Evolutionary conservation across 1,284 basidiomycete species (phyloP), one percentile per base, ranked within the genome.

Genomic region (Wolfiporia cocos): DNA sequence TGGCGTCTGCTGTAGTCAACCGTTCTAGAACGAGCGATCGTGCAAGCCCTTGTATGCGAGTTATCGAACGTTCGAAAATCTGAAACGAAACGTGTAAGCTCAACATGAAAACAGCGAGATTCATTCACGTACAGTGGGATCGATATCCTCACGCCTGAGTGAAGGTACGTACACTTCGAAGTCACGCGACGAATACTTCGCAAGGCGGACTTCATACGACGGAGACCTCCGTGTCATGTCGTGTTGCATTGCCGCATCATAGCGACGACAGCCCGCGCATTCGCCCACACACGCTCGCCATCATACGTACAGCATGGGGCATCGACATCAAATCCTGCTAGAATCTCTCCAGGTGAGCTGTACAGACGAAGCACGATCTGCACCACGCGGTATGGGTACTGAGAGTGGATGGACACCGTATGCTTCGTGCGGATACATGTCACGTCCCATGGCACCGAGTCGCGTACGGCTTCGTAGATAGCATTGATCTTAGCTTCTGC

Each of bases 291-390:
- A 19, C 67, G 70, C 43, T 64, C 46, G 56, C 74, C 76, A 54
- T 79, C 74, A 46, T 70, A 80, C 2, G 70, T 69, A 43, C 71
- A 74, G 57, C 74, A 78, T 10, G 76, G 71, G 0, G 72, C 70
- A 44, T 80, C 78, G 29, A 81, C 70, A 49, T 80, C 78, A 47
- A 81, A 81, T 4, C 77, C 77, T 3, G 76, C 74, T 1, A 81
- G 63, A 41, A 80, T 68, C 53, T 81, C 78, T 2, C 76, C 75
- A 10, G 76, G 77, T 23, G 75, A 76, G 15, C 57, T 59, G 49
- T 78, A 80, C 3, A 80, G 59, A 19, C 76, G 70, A 12, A 78
- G 59, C 4, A 78, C 68, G 42, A 80, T 76, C 54, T 79, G 77
- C 14, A 80, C 64, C 11, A 70, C 69, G 22, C 77, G 72, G 49